Base-by-base conservation (phyloP, 1,284 basidiomycete species). In the Phenoliferia sp. region DNA sequence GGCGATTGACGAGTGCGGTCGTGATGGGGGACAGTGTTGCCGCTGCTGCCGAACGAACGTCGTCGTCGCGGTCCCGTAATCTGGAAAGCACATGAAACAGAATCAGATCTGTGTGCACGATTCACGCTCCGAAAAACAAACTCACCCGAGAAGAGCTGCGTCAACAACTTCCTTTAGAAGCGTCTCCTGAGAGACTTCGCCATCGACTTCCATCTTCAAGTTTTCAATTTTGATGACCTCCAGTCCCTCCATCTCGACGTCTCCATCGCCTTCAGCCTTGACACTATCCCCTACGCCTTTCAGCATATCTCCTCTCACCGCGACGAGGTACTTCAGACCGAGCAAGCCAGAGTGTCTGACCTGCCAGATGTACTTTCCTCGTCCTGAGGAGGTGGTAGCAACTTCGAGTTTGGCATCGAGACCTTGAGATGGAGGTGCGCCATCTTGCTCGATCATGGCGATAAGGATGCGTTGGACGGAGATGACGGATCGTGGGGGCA, bases 301-400 rank as follows among this genome's bases (percentile, higher is more conserved):
- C 6, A 98, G 87, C 35, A 96, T 80, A 77, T 96, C 93, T 63
- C 84, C 69, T 85, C 73, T 94, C 83, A 98, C 94, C 16, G 94
- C 94, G 34, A 99, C 94, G 79, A 98, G 92, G 78, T 99, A 99
- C 81, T 96, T 97, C 79, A 99, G 87, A 0, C 96, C 96, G 3
- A 99, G 84, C 63, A 99, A 80, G 35, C 96, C 96, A 3, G 96
- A 95, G 81, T 99, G 96, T 60, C 96, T 85, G 61, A 99, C 90
- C 80, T 99, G 93, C 96, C 96, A 99, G 5, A 94, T 86, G 79
- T 96, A 93, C 74, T 80, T 77, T 73, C 78, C 66, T 64, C 65
- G 68, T 34, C 72, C 65, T 76, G 81, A 68, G 71, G 80, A 77
- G 29, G 29, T 19, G 17, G 36, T 31, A 48, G 64, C 48, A 31